These are phyloP conservation scores for Fistulinella cinereoalba DNA, from an alignment of 1,284 basidiomycete species.

Conservation along the genomic window DNA sequence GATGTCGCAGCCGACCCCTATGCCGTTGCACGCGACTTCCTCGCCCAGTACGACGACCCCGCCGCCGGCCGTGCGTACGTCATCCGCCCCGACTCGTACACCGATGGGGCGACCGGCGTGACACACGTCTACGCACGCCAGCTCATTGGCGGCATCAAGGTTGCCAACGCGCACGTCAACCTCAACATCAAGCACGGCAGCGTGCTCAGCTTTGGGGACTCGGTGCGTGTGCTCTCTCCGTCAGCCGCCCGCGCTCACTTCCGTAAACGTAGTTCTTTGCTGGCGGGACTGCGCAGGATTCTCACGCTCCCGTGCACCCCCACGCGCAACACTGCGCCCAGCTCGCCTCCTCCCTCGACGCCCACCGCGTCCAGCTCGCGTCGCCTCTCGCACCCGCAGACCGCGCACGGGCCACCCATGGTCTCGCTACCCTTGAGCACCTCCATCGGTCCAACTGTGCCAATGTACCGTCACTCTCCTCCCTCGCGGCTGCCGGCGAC, in stretches of 20 bases:
- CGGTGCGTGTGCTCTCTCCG: conserved; percentile 47
- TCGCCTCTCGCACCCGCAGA: conserved; percentile 10
- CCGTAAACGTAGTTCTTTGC: conserved; percentile 56
- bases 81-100: conserved; percentile 81
- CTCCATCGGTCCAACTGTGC: conserved; percentile 58
- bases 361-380: conserved; percentile 19
- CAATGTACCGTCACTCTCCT: conserved; percentile 36
- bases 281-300: conserved; percentile 43
- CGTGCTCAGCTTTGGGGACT: conserved; percentile 79
- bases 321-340: conserved; percentile 57
- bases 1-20: conserved; percentile 45
- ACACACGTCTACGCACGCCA: conserved; percentile 85
- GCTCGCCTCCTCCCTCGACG: conserved; percentile 35
- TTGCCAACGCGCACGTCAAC: conserved; percentile 87
- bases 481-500: not conserved
- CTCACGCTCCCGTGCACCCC: conserved; percentile 42
- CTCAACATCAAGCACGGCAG: conserved; percentile 82
- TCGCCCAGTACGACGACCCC: conserved; percentile 34
- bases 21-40: conserved; percentile 60
- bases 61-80: conserved; percentile 46
- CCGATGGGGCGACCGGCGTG: conserved; percentile 77
- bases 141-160: conserved; percentile 78
- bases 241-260: conserved; percentile 19
- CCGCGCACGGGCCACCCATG: conserved; percentile 15
- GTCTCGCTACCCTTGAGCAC: conserved; percentile 39